Conservation (phyloP, 768 basidiomycete genomes). For the Xerocomus spinulosus region DNA sequence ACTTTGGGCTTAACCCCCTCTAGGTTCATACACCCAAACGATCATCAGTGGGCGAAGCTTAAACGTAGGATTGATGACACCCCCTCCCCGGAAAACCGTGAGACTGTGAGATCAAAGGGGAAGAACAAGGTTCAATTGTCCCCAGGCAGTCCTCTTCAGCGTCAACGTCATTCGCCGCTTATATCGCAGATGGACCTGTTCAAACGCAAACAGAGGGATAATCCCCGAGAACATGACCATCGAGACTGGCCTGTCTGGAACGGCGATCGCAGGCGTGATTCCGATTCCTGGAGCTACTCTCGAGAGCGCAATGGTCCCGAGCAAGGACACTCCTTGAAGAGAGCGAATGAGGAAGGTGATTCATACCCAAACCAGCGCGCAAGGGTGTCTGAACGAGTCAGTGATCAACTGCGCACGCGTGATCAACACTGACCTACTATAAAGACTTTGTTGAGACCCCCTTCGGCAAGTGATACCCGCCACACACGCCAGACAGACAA, state of each 20-base stretch:
- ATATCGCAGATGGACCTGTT: constrained; percentile 44
- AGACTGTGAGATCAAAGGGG: constrained; percentile 18
- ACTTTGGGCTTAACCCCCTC: constrained; percentile 5
- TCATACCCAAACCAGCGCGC: constrained; percentile 27
- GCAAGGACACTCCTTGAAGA: constrained; percentile 21
- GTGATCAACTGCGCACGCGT: constrained; percentile 7
- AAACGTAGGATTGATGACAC: constrained; percentile 15
- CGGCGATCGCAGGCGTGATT: constrained; percentile 22
- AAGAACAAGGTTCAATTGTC: constrained; percentile 20
- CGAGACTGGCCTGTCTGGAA: constrained; percentile 17
- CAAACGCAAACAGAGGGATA: constrained; percentile 26
- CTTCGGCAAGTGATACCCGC: constrained; percentile 1
- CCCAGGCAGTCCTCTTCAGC: constrained; percentile 16
- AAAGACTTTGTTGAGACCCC: constrained; percentile 14
- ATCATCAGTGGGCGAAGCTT: constrained; percentile 37
- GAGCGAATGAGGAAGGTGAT: constrained; percentile 22
- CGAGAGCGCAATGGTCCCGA: constrained; percentile 19
- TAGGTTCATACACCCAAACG: constrained; percentile 50
- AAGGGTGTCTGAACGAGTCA: constrained; percentile 25
- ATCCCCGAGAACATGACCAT: constrained; percentile 20
- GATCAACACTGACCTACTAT: constrained; percentile 9
- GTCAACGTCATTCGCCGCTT: constrained; percentile 33
- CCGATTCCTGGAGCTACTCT: constrained; percentile 19
- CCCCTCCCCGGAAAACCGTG: constrained; percentile 21
- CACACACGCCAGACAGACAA: constrained; percentile 8